Conservation (phyloP, 495 filamentous ascomycete species). For the Aspergillus kassunensis region DNA sequence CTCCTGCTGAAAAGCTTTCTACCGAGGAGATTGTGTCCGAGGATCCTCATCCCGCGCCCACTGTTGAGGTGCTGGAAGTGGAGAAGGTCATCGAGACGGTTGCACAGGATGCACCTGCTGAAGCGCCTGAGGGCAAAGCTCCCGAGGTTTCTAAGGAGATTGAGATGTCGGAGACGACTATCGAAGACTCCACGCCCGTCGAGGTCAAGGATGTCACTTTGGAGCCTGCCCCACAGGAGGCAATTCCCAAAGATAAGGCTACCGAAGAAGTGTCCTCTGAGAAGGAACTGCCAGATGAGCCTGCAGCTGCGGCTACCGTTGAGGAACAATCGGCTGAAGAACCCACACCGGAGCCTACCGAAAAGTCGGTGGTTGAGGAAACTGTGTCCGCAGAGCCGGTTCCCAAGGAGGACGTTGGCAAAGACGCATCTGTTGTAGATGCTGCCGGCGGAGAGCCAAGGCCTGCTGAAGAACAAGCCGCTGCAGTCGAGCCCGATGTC, state of each 20-base stretch:
- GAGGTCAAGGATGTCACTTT: background rate
- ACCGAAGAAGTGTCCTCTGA: conserved; percentile 5
- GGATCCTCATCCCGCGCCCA: background rate
- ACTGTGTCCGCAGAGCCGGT: background rate
- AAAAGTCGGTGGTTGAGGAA: conserved; percentile 1
- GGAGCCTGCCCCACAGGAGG: conserved; percentile 9
- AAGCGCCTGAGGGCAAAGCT: background rate
- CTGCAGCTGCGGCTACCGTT: conserved; percentile 1
- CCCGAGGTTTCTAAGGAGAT: background rate
- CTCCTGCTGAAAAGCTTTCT: background rate
- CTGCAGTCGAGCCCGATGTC: background rate
- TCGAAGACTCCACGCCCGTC: background rate
- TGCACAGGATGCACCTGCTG: background rate
- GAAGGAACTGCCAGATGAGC: conserved; percentile 1
- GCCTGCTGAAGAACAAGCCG: background rate
- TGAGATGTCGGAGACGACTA: background rate
- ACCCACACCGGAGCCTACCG: background rate
- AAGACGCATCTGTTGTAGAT: background rate
- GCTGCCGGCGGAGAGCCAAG: conserved; percentile 1
- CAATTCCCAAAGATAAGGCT: conserved; percentile 1
- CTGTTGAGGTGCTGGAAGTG: background rate
- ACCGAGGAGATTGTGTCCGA: background rate
- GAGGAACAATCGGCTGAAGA: conserved; percentile 16
- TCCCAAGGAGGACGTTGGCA: background rate
- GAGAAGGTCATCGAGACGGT: conserved; percentile 4